Percentiles rank a stretch among this genome's conserved stretches.
phyloP scores from a whole-genome alignment of 1,284 basidiomycete genomes.

The Pholiota adiposa region DNA sequence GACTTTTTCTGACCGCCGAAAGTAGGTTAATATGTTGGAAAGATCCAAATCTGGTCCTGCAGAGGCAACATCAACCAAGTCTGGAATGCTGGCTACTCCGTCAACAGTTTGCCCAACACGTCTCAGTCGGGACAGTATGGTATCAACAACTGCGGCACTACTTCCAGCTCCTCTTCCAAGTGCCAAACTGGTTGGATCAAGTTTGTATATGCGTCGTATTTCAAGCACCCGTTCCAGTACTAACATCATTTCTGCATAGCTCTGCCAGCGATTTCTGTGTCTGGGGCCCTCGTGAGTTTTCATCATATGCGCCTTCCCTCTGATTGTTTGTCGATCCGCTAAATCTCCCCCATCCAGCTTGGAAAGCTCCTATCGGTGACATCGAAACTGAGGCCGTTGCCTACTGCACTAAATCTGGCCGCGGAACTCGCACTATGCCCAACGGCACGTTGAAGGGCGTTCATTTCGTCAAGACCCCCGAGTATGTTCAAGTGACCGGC shows the following conservation, averaged over 20 bases:
- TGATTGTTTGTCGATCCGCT: neutral
- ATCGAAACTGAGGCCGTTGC: constrained; percentile 74
- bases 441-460: constrained; percentile 64
- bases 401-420: constrained; percentile 73
- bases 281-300: constrained; percentile 54
- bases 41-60: constrained; percentile 53
- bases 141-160: constrained; percentile 59
- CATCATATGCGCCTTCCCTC: neutral
- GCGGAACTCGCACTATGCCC: constrained; percentile 69
- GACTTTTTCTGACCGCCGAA: neutral
- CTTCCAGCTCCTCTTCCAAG: constrained; percentile 47
- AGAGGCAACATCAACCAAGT: constrained; percentile 46
- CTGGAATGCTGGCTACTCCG: constrained; percentile 53
- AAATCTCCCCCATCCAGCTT: constrained; percentile 28
- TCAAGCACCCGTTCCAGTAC: neutral
- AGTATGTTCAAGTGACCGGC: constrained; percentile 68
- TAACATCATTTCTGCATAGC: constrained; percentile 20
- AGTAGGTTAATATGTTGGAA: neutral
- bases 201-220: constrained; percentile 29
- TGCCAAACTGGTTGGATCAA: constrained; percentile 65
- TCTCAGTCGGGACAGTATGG: constrained; percentile 60
- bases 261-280: constrained; percentile 65
- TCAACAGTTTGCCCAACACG: constrained; percentile 41
- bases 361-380: constrained; percentile 59
- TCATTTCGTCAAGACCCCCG: constrained; percentile 66